These are phyloP conservation scores for Metschnikowia reukaufii DNA, from an alignment of 805 yeast genomes.

Conservation along the genomic window DNA sequence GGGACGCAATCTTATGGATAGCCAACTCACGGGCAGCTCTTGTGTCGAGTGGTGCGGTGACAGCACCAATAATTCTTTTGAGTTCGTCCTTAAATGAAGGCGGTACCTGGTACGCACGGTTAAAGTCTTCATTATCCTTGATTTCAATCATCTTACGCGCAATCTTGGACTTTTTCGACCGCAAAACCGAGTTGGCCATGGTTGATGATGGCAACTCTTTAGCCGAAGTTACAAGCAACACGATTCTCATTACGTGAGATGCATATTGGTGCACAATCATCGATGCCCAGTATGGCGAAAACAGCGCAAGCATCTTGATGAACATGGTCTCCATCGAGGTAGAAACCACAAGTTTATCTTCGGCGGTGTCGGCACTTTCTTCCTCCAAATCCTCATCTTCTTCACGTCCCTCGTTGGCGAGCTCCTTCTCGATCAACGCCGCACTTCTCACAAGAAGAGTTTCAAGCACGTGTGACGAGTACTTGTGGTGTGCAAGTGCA, in stretches of 20 bases:
- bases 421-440: slow-evolving; percentile 70
- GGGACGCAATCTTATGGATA: slow-evolving; percentile 80
- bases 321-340: slow-evolving; percentile 68
- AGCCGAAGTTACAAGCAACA: slow-evolving; percentile 73
- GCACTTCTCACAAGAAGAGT: slow-evolving; percentile 77
- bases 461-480: slow-evolving; percentile 91
- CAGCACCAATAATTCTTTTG: slow-evolving; percentile 44
- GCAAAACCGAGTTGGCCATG: slow-evolving; percentile 64
- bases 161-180: slow-evolving; percentile 81
- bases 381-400: slow-evolving; percentile 34
- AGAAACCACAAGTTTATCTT: slow-evolving; percentile 34
- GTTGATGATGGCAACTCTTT: slow-evolving; percentile 74
- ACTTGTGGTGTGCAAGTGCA: slow-evolving; percentile 81
- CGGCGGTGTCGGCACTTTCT: slow-evolving; percentile 18
- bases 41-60: slow-evolving; percentile 38
- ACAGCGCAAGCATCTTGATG: slow-evolving; percentile 62
- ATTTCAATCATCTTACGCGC: slow-evolving; percentile 94
- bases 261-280: slow-evolving; percentile 80
- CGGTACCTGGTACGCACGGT: slow-evolving; percentile 68
- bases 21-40: slow-evolving; percentile 65
- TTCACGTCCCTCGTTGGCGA: slow-evolving; percentile 38
- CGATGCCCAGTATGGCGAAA: slow-evolving; percentile 55
- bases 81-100: slow-evolving; percentile 62
- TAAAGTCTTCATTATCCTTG: slow-evolving; percentile 71
- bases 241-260: slow-evolving; percentile 78